phyloP scores from a whole-genome alignment of 345 rosid species.

The Acer campestre region DNA sequence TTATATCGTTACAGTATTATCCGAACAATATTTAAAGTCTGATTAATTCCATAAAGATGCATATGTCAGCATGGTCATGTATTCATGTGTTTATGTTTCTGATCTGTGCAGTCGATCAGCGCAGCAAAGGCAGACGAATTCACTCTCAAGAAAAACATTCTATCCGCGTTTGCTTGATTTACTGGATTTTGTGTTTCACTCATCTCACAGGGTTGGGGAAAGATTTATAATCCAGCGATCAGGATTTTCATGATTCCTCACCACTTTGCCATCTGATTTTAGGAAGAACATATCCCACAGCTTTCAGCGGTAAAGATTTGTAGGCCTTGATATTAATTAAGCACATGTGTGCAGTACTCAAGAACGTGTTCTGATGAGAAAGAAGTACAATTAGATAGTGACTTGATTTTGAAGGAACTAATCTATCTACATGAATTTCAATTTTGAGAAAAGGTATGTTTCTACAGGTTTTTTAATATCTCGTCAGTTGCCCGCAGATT shows the following conservation, averaged over 20 bases:
- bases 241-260: conserved; percentile 1
- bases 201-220: neutral
- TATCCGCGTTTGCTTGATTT: conserved; percentile 47
- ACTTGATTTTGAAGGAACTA: conserved; percentile 5
- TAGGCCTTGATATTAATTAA: conserved; percentile 3
- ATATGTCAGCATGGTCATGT: neutral
- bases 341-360: neutral
- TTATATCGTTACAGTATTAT: neutral
- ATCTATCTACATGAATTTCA: neutral
- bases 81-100: conserved; percentile 4
- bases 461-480: too few relatives aligned
- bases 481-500: too few relatives aligned
- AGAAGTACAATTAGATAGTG: conserved; percentile 3
- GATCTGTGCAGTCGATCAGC: conserved; percentile 72
- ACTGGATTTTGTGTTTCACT: conserved; percentile 12
- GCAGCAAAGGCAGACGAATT: conserved; percentile 83
- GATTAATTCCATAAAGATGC: neutral
- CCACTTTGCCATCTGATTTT: neutral
- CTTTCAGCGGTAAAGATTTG: conserved; percentile 10
- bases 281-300: neutral
- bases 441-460: conserved; percentile 13
- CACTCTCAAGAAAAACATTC: conserved; percentile 77
- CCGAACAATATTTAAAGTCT: neutral
- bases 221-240: neutral
- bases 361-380: conserved; percentile 7